Percentiles rank a stretch among this genome's conserved stretches.
phyloP scores from a whole-genome alignment of 306 rosid genomes.

The Dalbergia cultrata region DNA sequence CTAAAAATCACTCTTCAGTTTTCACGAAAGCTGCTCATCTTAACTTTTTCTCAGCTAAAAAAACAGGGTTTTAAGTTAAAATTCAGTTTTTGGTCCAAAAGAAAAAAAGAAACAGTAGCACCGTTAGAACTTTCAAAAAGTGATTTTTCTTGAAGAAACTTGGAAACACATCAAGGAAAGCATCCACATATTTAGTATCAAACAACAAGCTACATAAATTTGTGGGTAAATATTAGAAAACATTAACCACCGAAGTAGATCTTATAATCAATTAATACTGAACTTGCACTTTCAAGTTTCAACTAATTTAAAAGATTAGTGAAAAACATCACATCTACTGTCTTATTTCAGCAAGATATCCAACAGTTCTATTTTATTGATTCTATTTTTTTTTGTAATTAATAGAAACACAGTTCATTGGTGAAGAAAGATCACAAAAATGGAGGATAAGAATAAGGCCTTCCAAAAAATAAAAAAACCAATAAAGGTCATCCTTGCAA shows the following conservation, averaged over 20 bases:
- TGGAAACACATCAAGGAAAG: slow-evolving; percentile 5
- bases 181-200: not conserved
- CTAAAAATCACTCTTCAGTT: too few relatives aligned
- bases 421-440: slow-evolving; percentile 14
- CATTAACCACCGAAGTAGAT: not conserved
- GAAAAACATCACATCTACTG: not conserved
- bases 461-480: not conserved
- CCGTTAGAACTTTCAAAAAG: not conserved
- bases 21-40: too few relatives aligned
- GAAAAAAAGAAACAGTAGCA: too few relatives aligned
- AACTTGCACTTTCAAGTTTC: not conserved
- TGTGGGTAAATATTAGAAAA: not conserved
- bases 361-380: not conserved
- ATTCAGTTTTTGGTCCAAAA: too few relatives aligned
- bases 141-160: slow-evolving; percentile 14
- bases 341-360: slow-evolving; percentile 23
- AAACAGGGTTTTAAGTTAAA: too few relatives aligned
- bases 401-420: not conserved
- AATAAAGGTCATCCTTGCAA: slow-evolving; percentile 13
- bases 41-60: too few relatives aligned
- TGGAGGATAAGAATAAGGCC: slow-evolving; percentile 13
- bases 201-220: not conserved
- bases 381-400: not conserved
- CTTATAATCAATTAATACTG: too few relatives aligned
- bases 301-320: slow-evolving; percentile 11